Evolutionary conservation across 202 grass and related monocot genomes (phyloP).

Genomic region (Dendrocalamus latiflorus): DNA sequence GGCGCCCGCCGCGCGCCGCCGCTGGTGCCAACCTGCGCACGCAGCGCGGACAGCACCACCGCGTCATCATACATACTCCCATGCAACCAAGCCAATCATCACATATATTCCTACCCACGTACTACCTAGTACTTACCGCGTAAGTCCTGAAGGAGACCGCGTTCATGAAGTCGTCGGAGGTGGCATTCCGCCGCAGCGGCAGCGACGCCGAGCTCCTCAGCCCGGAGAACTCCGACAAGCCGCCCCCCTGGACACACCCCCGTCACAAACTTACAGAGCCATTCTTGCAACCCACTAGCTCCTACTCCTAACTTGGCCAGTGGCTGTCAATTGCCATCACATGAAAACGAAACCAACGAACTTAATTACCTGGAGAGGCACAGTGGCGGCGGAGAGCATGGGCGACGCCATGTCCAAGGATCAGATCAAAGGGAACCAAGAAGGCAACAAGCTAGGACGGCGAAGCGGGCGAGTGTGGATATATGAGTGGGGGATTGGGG

Average conservation of each 20-base stretch:
- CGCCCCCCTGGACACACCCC: conserved; percentile 25
- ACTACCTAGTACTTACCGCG: no score
- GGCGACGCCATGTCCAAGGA: conserved; percentile 54
- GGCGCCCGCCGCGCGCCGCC: conserved; percentile 41
- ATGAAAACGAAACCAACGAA: no score
- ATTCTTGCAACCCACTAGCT: background rate
- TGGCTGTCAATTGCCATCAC: background rate
- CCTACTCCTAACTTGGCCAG: background rate
- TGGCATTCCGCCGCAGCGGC: conserved; percentile 50
- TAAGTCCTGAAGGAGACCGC: conserved; percentile 62
- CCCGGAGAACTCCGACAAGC: conserved; percentile 63
- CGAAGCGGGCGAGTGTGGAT: conserved; percentile 13
- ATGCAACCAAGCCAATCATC: background rate
- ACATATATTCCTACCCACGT: background rate
- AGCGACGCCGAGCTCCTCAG: conserved; percentile 53
- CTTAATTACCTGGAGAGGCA: conserved; percentile 58
- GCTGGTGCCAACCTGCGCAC: conserved; percentile 42
- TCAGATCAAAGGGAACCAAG: background rate
- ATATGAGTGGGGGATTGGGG: conserved; percentile 29
- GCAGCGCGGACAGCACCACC: background rate
- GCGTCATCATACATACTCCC: background rate
- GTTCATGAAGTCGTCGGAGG: conserved; percentile 67
- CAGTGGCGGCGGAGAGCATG: conserved; percentile 73
- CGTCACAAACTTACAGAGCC: background rate
- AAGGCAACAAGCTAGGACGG: conserved; percentile 24